Evolutionary conservation across 257 asterid genomes (phyloP), one percentile per base, ranked within the genome.

Genomic region (Thymus mandschuricus): DNA sequence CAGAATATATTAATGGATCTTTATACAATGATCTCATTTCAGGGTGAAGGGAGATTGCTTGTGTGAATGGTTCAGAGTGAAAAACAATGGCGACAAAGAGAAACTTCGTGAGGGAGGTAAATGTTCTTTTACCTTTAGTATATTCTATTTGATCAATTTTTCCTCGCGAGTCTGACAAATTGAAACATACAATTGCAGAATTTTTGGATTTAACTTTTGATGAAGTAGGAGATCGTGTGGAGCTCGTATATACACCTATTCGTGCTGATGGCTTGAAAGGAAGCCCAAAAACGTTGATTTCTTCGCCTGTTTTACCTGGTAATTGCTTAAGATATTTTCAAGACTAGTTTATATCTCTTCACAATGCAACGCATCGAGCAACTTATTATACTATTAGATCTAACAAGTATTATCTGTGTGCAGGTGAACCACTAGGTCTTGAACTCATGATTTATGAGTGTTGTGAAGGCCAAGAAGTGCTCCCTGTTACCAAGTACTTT

Each of bases 261-360:
- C 90, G 97, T 60, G 82, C 77, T 66, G 99, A 95, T 87, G 97
- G 98, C 72, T 65, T 83, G 74, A 84, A 83, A 81, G 99, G 99
- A 30, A 46, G 49, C 71, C 83, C 87, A 15, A 79, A 62, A 74
- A 88, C 84, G 48, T 50, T 91, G 74, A 43, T 83, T 59, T 91
- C 99, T 70, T 10, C 58, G 75, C 88, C 92, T 55, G 82, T 94
- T 81, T 84, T 85, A 68, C 95, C 98, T 40, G 99, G 99, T 91
- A 69, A 67, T 87, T 70, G 21, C 50, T 71, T 60, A 55, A 15
- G 57, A 52, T 74, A 44, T 44, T 44, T 44, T 44, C 49, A 7
- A 44, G 12, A 44, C 11, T 7, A 8, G 3, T 7, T 7, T 44
- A 44, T 44, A 44, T 44, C 49, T 38, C 44, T 44, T 44, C 49